phyloP scores from a whole-genome alignment of 192 early-diverging fungal genomes.

The Backusella australiensis region DNA sequence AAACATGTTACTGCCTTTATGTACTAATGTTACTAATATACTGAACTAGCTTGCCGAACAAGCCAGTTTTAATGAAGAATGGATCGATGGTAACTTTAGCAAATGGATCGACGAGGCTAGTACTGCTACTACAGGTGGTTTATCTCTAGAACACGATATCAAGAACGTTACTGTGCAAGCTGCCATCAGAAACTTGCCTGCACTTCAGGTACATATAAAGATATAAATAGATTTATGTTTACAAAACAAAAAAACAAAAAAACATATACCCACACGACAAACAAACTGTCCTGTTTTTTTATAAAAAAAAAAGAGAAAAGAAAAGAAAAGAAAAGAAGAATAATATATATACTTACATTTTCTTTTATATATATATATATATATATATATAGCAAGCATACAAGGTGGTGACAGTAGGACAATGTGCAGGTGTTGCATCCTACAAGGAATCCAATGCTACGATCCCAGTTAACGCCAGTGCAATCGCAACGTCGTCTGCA shows the following conservation, averaged over 20 bases:
- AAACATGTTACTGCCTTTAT: background rate
- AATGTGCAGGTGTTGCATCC: slow-evolving; percentile 19
- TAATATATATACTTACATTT: background rate
- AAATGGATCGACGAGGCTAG: slow-evolving; percentile 44
- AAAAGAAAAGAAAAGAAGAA: background rate
- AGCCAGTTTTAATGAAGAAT: slow-evolving; percentile 18
- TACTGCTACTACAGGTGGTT: slow-evolving; percentile 39
- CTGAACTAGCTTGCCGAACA: slow-evolving; percentile 20
- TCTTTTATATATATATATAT: no score
- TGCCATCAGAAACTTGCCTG: slow-evolving; percentile 39
- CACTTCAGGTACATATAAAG: slow-evolving; percentile 20
- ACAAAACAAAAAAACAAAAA: no score
- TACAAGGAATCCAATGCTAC: slow-evolving; percentile 24
- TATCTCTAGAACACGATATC: slow-evolving; percentile 53
- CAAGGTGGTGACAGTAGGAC: slow-evolving; percentile 29
- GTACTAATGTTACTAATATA: background rate
- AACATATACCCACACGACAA: background rate
- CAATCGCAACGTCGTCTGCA: background rate
- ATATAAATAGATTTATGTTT: background rate
- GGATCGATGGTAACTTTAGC: slow-evolving; percentile 39
- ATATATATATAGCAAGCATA: slow-evolving; percentile 22
- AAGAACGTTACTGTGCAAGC: slow-evolving; percentile 45
- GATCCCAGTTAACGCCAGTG: background rate
- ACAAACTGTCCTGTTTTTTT: background rate
- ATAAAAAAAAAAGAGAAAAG: background rate